phyloP scores from a whole-genome alignment of 1,284 basidiomycete species.

The Boletus sp. region DNA sequence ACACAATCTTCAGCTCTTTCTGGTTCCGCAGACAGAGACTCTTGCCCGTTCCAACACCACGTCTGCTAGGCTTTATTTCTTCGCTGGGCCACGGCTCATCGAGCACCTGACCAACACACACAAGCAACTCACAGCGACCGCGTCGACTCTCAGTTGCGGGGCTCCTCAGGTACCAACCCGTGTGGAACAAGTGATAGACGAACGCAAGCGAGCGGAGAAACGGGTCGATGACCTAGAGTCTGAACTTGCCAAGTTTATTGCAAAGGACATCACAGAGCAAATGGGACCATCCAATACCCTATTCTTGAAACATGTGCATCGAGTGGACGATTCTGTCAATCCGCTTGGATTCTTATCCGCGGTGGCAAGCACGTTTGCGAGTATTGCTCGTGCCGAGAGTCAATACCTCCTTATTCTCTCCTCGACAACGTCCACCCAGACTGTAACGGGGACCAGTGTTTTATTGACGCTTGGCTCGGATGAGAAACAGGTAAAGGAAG shows the following conservation, averaged over 20 bases:
- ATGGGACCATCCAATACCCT: slow-evolving; percentile 31
- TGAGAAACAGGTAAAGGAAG: slow-evolving; percentile 60
- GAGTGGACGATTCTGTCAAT: slow-evolving; percentile 64
- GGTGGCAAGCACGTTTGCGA: slow-evolving; percentile 55
- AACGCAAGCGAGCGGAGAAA: slow-evolving; percentile 64
- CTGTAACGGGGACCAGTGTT: slow-evolving; percentile 51
- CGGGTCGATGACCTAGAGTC: slow-evolving; percentile 64
- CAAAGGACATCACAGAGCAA: slow-evolving; percentile 47
- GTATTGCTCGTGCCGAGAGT: slow-evolving; percentile 35
- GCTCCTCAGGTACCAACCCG: slow-evolving; percentile 66
- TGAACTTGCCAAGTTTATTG: slow-evolving; percentile 69
- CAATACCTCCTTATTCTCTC: slow-evolving; percentile 60
- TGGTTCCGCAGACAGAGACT: slow-evolving; percentile 66
- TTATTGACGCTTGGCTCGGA: slow-evolving; percentile 65
- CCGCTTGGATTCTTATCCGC: slow-evolving; percentile 63
- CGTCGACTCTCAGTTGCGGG: slow-evolving; percentile 68
- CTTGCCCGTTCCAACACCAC: slow-evolving; percentile 60
- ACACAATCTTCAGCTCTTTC: slow-evolving; percentile 72
- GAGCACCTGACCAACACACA: slow-evolving; percentile 61
- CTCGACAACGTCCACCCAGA: slow-evolving; percentile 63
- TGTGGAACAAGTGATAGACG: slow-evolving; percentile 68
- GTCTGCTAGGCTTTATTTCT: slow-evolving; percentile 78
- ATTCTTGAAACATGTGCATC: slow-evolving; percentile 55
- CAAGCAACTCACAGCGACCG: slow-evolving; percentile 54
- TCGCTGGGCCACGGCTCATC: slow-evolving; percentile 77